phyloP scores from a whole-genome alignment of 768 basidiomycete species.

The Clathrus columnatus region DNA sequence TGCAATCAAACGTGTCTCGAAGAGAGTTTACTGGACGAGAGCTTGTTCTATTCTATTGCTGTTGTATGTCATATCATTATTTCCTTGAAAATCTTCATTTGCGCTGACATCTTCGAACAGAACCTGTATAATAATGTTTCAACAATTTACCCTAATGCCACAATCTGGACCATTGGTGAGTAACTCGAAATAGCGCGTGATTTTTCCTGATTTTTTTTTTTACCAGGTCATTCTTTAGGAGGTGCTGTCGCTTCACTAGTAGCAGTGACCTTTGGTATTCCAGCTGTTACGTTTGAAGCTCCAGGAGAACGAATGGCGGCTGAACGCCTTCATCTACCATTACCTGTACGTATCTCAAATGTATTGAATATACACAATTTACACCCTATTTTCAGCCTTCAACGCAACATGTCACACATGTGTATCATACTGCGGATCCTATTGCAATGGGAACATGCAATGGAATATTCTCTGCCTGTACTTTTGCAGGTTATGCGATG shows the following conservation, averaged over 20 bases:
- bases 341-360: slow-evolving; percentile 46
- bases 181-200: slow-evolving; percentile 46
- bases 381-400: slow-evolving; percentile 41
- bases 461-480: slow-evolving; percentile 72
- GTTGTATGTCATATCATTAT: slow-evolving; percentile 46
- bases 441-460: slow-evolving; percentile 87
- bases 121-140: slow-evolving; percentile 92
- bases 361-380: not conserved
- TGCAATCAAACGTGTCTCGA: slow-evolving; percentile 79
- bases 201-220: not conserved
- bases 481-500: slow-evolving; percentile 83
- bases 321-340: slow-evolving; percentile 72
- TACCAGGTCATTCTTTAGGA: slow-evolving; percentile 28
- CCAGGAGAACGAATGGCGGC: slow-evolving; percentile 84
- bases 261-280: slow-evolving; percentile 81
- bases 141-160: slow-evolving; percentile 83
- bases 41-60: slow-evolving; percentile 84
- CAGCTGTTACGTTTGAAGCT: slow-evolving; percentile 81
- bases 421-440: slow-evolving; percentile 93
- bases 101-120: slow-evolving; percentile 29
- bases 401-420: slow-evolving; percentile 73
- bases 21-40: slow-evolving; percentile 63
- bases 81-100: not conserved
- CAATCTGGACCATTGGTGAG: slow-evolving; percentile 74
- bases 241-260: slow-evolving; percentile 74